Evolutionary conservation across 176 grass and related monocot species (phyloP), one percentile per base, ranked within the genome.

Genomic region (Chloris gayana): DNA sequence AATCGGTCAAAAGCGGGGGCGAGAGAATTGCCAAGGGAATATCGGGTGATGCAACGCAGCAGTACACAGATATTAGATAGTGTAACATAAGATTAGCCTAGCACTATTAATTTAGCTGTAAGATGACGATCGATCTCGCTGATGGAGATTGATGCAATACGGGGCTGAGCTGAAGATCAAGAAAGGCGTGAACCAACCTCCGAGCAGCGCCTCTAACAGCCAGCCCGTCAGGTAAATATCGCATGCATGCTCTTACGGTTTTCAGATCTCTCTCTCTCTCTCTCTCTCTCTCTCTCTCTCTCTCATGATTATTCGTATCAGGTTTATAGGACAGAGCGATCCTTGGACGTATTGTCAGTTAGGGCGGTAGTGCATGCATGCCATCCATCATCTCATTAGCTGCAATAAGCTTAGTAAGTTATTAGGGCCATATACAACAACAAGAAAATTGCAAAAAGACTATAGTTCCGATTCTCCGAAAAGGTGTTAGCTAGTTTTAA

Each of bases 161-260:
- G 17, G 6, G 39, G 59, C 22, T 19, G 33, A 49, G 60, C 1
- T 14, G 75, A 25, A 79, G 62, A 67, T 67, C 2, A 31, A 79
- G 54, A 64, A 67, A 67, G 30, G 62, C 76, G 76, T 79, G 76
- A 79, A 19, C 76, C 62, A 91, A 91, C 81, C 70, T 81, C 89
- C 81, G 6, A 10, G 73, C 39, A 64, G 24, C 77, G 67, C 67
- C 22, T 83, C 85, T 81, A 91, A 84, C 85, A 81, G 85, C 67
- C 33, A 59, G 59, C 11, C 17, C 62, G 50, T 45, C 32, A 31
- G 76, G 89, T 91, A 67, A 84, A 87, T 53, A 67, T 70, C 19
- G 81, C 81, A 87, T 91, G 89, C 66, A 46, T 85, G 31, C 45
- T 64, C 70, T 83, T 54, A 74, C 80, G 9, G 59, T 64, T 50